Conservation (phyloP, 1,284 basidiomycete species). For the Heterobasidion occidentale region DNA sequence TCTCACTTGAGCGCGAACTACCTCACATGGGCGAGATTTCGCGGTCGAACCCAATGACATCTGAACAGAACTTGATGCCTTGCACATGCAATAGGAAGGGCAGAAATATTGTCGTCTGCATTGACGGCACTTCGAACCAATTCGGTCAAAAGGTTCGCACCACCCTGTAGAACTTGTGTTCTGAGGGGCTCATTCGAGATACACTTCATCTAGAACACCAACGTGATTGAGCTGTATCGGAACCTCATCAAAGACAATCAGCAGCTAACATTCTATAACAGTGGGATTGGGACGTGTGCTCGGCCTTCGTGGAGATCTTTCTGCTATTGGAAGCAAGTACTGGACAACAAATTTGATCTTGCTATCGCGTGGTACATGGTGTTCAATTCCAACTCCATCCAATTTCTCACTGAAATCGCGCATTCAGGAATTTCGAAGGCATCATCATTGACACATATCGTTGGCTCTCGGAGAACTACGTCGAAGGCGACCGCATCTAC, state of each 20-base stretch:
- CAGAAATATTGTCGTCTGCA: conserved; percentile 9
- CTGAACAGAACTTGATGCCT: too few relatives aligned
- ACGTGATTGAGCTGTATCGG: conserved; percentile 7
- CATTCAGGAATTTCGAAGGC: conserved; percentile 16
- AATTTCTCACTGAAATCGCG: too few relatives aligned
- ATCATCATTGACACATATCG: conserved; percentile 27
- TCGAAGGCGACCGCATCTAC: conserved; percentile 31
- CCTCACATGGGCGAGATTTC: too few relatives aligned
- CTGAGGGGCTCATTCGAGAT: too few relatives aligned
- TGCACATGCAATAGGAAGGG: too few relatives aligned
- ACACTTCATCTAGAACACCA: too few relatives aligned
- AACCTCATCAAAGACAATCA: too few relatives aligned
- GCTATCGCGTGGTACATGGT: conserved; percentile 24
- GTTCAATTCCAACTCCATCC: too few relatives aligned
- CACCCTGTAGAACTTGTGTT: too few relatives aligned
- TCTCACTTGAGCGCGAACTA: too few relatives aligned
- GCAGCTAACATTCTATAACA: conserved; percentile 28
- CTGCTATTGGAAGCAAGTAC: conserved; percentile 13
- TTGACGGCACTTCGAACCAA: conserved; percentile 26
- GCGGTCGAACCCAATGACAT: too few relatives aligned
- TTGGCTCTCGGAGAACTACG: conserved; percentile 32
- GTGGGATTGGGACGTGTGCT: conserved; percentile 27
- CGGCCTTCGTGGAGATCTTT: conserved; percentile 17
- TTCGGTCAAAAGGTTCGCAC: too few relatives aligned
- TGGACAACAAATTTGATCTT: conserved; percentile 15